Evolutionary conservation across 306 rosid species (phyloP), one percentile per base, ranked within the genome.

Genomic region (Cucumis hystrix): DNA sequence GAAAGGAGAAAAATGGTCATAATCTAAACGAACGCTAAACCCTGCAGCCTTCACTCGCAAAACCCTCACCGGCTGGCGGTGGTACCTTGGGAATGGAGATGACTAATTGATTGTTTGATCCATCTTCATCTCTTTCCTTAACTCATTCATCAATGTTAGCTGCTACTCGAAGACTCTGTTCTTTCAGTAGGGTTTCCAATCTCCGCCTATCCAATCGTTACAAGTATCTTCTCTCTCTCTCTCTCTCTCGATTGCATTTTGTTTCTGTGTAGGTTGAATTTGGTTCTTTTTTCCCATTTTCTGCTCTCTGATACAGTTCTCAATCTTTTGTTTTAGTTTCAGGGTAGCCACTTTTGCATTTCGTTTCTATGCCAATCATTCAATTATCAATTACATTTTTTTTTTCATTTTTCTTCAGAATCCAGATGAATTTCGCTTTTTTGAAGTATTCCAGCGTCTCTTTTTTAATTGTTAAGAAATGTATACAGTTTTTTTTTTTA

Each of bases 201-300:
- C 83, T 91, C 56, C 82, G 87, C 81, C 91, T 88, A 33, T 79
- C 87, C 80, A 63, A 75, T 86, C 82, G 84, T 81, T 82, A 57
- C 85, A 84, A 82, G 97, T 93, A 87, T 20, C 40, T 3, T 13
- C 49, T 75, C 57, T 72, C 39, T 52, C 75, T 77, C 74, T 55
- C 33, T 30, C 33, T 23, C 68, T 62, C 47, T 68, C 67, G 18
- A 1, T 64, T 39, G 15, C 49, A 4, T 51, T 70, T 39, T 28
- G 59, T 67, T 67, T 4, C 73, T 67, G 30, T 8, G 13, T 20
- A n/a, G 10, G n/a, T 6, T 35, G 23, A 35, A 10, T 18, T 41
- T 41, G 10, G 54, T 18, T 68, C 35, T 68, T 41, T 0, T 41
- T 41, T 45, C 52, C 33, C 73, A 66, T n/a, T 8, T 18, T 40